Evolutionary conservation across 768 basidiomycete species (phyloP).

Genomic region (Cubamyces sp.): DNA sequence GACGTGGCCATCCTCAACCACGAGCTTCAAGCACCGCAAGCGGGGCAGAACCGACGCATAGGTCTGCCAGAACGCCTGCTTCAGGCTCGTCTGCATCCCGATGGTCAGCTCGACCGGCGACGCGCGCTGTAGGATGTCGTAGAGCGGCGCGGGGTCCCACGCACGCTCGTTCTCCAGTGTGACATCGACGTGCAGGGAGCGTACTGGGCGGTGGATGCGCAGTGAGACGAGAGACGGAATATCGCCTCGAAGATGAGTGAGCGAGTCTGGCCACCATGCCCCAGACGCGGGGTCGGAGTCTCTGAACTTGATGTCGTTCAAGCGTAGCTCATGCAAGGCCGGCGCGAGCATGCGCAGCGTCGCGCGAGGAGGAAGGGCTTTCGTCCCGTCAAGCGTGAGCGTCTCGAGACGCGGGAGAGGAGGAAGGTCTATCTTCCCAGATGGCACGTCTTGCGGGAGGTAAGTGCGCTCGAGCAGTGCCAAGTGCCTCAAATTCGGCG

Average conservation of each 20-base stretch:
- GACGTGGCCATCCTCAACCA: background rate
- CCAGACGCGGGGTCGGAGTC: background rate
- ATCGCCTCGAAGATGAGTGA: background rate
- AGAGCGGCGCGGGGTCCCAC: background rate
- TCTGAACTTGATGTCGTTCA: background rate
- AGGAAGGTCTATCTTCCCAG: background rate
- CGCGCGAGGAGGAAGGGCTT: background rate
- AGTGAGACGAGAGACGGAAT: background rate
- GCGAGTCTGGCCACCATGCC: background rate
- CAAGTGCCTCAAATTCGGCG: background rate
- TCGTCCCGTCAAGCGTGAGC: background rate
- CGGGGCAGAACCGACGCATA: background rate
- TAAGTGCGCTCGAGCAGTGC: background rate
- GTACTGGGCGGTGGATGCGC: background rate
- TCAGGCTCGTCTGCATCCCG: background rate
- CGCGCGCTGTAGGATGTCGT: background rate
- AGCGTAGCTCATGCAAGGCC: background rate
- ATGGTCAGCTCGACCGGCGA: slow-evolving; percentile 1
- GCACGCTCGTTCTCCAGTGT: background rate
- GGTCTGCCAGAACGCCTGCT: background rate
- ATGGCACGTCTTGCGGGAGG: no score
- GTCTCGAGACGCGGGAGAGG: slow-evolving; percentile 3
- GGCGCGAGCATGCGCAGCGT: background rate
- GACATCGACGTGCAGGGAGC: background rate
- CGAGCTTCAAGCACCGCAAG: background rate